Base-by-base conservation (phyloP, 1,139 yeast species). In the Suhomyces wounanorum region DNA sequence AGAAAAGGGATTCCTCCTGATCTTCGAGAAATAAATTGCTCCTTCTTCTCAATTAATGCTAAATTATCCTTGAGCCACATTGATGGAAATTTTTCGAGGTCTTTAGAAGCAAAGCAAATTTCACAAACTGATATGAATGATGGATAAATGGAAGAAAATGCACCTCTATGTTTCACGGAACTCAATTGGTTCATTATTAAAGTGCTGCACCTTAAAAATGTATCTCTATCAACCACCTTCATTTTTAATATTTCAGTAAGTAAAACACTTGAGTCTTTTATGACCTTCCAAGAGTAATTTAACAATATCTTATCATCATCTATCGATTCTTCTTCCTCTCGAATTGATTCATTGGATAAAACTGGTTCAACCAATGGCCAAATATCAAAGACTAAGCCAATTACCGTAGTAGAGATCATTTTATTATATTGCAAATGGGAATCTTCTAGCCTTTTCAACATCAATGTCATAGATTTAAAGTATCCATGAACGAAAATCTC, bases 1-100 rank as follows among this genome's bases (percentile, higher is more conserved):
- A 92, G 71, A 59, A 73, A 86, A 1, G 98, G 98, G 21, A 94
- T 67, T 0, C 98, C 97, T 1, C 96, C 98, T 1, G 98, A 91
- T 59, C 98, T 74, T 65, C 98, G 79, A 0, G 96, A 88, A 48
- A 92, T 86, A 48, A 78, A 76, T 59, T 89, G 92, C 0, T 86
- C 75, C 58, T 81, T 83, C 1, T 75, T 71, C 55, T 79, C 78
- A 36, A 91, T 76, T 28, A 83, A 63, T 1, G 66, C 62, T 21
- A 91, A 61, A 56, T 81, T 85, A 10, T 73, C 69, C 17, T 73
- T 61, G 4, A 90, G 66, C 94, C 96, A 87, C 13, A 57, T 49
- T 8, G 37, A 63, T 54, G 43, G 92, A 48, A 71, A 74, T 0
- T 58, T 56, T 6, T 70, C 63, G 6, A 77, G 58, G 0, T 66